Evolutionary conservation across 2,329 filamentous ascomycete species (phyloP).

Genomic region (Domatiomyces catenatus): DNA sequence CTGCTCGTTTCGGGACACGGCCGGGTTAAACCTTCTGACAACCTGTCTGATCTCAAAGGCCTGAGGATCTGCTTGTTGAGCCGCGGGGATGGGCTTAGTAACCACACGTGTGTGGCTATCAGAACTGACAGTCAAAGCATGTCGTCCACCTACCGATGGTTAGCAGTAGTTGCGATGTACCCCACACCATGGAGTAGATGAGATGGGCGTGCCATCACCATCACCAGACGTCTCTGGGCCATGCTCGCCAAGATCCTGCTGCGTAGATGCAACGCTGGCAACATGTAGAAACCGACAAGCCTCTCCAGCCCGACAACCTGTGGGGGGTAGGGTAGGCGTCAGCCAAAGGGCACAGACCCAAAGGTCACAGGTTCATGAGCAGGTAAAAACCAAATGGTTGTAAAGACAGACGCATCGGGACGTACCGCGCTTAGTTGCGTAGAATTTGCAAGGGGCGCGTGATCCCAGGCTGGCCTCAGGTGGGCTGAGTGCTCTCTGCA

Average conservation of each 20-base stretch:
- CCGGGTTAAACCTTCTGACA: constrained; percentile 46
- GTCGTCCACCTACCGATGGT: background rate
- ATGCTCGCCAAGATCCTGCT: background rate
- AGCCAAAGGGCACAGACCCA: background rate
- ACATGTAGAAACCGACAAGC: background rate
- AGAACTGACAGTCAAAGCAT: background rate
- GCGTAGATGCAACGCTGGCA: background rate
- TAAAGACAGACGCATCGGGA: constrained; percentile 4
- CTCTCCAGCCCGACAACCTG: background rate
- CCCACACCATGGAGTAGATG: background rate
- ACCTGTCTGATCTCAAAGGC: constrained; percentile 63
- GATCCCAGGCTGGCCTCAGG: constrained; percentile 1
- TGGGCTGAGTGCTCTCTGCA: constrained; percentile 1
- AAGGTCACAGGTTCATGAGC: background rate
- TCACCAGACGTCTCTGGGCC: background rate
- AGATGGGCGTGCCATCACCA: background rate
- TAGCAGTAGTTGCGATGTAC: too few species aligned
- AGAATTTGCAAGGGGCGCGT: constrained; percentile 11
- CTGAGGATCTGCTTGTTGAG: constrained; percentile 51
- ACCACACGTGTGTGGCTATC: constrained; percentile 27
- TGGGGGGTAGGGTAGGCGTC: background rate
- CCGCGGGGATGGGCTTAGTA: constrained; percentile 48
- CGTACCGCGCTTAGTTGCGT: constrained; percentile 12
- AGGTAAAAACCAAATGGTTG: constrained; percentile 5
- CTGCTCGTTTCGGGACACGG: constrained; percentile 28